Evolutionary conservation across 2,329 filamentous ascomycete genomes (phyloP).

Genomic region (Aspergillus chevalieri): DNA sequence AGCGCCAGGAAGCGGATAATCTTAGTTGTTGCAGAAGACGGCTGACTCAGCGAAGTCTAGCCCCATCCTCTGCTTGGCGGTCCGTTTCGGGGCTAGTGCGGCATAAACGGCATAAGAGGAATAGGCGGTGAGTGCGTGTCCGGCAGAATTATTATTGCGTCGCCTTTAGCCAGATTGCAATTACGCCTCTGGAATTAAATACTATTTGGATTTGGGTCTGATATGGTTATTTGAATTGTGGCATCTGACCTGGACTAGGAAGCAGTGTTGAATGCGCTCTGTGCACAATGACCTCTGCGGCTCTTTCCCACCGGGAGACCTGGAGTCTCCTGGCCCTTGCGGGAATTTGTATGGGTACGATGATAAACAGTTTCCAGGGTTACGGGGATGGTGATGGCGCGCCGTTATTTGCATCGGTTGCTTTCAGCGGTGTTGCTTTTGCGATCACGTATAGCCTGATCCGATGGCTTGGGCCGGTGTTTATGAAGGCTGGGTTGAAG

Average conservation of each 20-base stretch:
- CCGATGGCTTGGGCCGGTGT: constrained; percentile 84
- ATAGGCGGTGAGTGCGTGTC: background rate
- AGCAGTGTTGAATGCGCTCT: constrained; percentile 3
- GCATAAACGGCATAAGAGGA: background rate
- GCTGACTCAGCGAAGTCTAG: background rate
- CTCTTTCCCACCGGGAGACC: constrained; percentile 49
- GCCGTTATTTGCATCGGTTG: constrained; percentile 79
- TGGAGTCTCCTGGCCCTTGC: constrained; percentile 58
- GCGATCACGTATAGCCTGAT: constrained; percentile 77
- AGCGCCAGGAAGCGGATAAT: background rate
- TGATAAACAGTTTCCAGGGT: constrained; percentile 71
- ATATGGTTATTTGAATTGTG: background rate
- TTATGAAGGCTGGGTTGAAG: constrained; percentile 81
- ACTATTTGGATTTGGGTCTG: background rate
- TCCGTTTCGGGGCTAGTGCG: background rate
- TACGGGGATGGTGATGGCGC: constrained; percentile 64
- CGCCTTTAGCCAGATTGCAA: background rate
- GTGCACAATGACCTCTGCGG: constrained; percentile 25
- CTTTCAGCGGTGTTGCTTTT: constrained; percentile 81
- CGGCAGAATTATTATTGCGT: background rate
- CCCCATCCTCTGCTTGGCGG: background rate
- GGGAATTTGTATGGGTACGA: constrained; percentile 63
- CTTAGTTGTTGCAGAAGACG: background rate
- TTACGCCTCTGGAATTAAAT: no score
- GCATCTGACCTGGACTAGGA: background rate